These are phyloP conservation scores for Malassezia cuniculi DNA, from an alignment of 1,284 basidiomycete genomes.

Conservation along the genomic window DNA sequence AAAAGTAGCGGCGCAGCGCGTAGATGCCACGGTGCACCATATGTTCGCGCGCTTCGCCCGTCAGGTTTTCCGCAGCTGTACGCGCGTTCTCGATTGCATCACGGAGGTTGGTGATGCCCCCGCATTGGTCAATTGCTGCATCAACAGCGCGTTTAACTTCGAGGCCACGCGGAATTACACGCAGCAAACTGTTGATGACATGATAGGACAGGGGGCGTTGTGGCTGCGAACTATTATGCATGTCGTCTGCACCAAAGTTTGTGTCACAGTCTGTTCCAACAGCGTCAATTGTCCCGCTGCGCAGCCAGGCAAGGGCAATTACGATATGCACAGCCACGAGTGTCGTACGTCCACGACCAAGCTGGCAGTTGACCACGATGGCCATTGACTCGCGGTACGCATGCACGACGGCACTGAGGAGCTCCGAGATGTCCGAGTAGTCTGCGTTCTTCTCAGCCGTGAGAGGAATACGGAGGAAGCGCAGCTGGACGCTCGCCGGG, in stretches of 20 bases:
- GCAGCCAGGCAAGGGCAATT: slow-evolving; percentile 80
- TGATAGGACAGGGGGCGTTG: slow-evolving; percentile 50
- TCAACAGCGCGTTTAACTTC: slow-evolving; percentile 77
- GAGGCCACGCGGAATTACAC: slow-evolving; percentile 80
- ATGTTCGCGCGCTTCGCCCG: slow-evolving; percentile 62
- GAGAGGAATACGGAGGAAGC: slow-evolving; percentile 76
- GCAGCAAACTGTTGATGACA: slow-evolving; percentile 62
- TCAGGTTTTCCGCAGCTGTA: slow-evolving; percentile 58
- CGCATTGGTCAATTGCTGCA: slow-evolving; percentile 74
- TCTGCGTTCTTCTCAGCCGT: slow-evolving; percentile 54
- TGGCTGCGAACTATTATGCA: no score
- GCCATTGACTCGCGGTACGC: slow-evolving; percentile 59
- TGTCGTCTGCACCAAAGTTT: no score
- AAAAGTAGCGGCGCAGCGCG: slow-evolving; percentile 55
- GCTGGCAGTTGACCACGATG: slow-evolving; percentile 89
- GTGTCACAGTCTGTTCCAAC: no score
- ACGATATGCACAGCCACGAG: slow-evolving; percentile 74
- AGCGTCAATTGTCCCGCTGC: no score
- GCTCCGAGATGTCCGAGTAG: slow-evolving; percentile 45
- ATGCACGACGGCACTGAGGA: slow-evolving; percentile 71
- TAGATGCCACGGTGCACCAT: slow-evolving; percentile 24
- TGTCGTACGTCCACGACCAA: slow-evolving; percentile 86
- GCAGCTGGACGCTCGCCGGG: slow-evolving; percentile 52
- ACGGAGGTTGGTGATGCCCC: slow-evolving; percentile 63
- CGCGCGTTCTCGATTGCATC: slow-evolving; percentile 77